These are phyloP conservation scores for Trichoderma endophyticum DNA, from an alignment of 2,329 filamentous ascomycete species.

Conservation along the genomic window DNA sequence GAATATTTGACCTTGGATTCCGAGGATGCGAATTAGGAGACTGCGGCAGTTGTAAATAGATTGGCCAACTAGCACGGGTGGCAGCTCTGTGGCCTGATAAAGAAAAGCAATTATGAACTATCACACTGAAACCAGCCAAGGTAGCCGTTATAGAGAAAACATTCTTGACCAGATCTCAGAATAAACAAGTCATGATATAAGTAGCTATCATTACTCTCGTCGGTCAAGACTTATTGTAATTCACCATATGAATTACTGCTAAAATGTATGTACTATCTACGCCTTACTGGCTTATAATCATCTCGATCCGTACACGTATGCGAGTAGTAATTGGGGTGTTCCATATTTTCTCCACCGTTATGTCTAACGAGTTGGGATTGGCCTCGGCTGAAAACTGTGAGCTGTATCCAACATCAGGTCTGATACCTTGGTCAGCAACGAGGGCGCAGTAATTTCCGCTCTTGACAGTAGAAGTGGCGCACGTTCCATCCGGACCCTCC, in stretches of 20 bases:
- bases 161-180: background rate
- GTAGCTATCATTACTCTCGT: background rate
- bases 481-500: conserved; percentile 30
- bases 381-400: background rate
- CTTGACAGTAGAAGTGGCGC: conserved; percentile 27
- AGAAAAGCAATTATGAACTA: background rate
- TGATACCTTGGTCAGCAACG: conserved; percentile 22
- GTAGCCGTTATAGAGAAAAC: background rate
- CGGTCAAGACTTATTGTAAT: background rate
- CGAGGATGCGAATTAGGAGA: background rate
- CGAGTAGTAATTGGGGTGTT: background rate
- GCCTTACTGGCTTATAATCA: background rate
- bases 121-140: background rate
- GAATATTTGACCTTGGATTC: background rate
- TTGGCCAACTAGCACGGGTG: background rate
- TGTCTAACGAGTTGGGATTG: background rate
- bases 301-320: background rate
- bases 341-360: background rate
- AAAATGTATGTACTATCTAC: background rate
- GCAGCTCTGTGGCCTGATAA: background rate
- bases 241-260: background rate
- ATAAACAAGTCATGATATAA: background rate
- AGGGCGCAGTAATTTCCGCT: conserved; percentile 27
- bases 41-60: background rate
- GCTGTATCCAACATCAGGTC: background rate